Conservation (phyloP, 176 grass and related monocot species). For the Hordeum marinum region DNA sequence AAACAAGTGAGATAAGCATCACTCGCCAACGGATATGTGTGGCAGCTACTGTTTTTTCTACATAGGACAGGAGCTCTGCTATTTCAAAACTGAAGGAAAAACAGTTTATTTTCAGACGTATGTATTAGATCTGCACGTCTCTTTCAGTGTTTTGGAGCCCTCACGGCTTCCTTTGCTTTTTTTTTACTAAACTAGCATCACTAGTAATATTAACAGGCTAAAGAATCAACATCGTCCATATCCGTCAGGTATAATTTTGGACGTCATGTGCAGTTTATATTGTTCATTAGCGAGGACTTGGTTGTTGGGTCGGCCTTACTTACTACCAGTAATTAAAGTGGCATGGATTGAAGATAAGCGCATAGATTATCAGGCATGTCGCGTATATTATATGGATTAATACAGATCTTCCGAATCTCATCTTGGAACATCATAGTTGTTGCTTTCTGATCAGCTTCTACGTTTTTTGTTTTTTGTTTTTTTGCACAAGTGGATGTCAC, state of each 20-base stretch:
- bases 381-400: conserved; percentile 8
- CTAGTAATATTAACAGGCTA: not conserved
- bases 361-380: not conserved
- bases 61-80: not conserved
- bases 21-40: not conserved
- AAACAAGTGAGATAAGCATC: conserved; percentile 4
- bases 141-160: not conserved
- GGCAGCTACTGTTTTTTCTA: not conserved
- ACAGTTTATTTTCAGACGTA: not conserved
- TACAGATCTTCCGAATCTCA: conserved; percentile 40
- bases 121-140: not conserved
- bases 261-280: not conserved
- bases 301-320: not conserved
- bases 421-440: conserved; percentile 6
- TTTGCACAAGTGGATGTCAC: conserved; percentile 12
- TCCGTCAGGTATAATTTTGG: not conserved
- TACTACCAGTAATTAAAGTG: not conserved
- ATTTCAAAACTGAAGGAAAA: not conserved
- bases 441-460: conserved; percentile 15
- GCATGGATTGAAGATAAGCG: not conserved
- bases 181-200: not conserved
- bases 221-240: not conserved
- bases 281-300: not conserved
- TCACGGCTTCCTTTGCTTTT: not conserved
- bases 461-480: not conserved